phyloP scores from a whole-genome alignment of 108 stramenopile species.

The Pelagomonas calceolata region DNA sequence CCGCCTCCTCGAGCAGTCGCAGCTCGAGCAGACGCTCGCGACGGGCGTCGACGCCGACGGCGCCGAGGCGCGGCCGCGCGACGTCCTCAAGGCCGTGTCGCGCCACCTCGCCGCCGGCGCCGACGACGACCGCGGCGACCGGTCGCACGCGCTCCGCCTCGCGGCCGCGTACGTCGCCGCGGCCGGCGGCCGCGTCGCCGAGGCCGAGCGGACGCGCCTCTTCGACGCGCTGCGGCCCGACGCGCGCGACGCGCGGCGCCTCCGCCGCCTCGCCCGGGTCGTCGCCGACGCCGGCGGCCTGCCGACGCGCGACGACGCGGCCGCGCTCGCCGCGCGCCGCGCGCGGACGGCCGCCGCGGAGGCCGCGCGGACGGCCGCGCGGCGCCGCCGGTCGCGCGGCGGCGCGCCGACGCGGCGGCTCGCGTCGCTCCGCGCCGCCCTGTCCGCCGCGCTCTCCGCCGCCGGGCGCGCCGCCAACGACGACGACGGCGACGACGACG shows the following conservation, averaged over 20 bases:
- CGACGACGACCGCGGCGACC: no score
- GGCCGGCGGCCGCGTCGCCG: constrained; percentile 46
- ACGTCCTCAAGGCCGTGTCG: constrained; percentile 54
- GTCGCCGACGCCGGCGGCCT: background rate
- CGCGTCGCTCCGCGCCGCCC: background rate
- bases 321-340: constrained; percentile 13
- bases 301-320: background rate
- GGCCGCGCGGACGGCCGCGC: background rate
- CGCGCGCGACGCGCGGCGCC: constrained; percentile 5
- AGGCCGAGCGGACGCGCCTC: constrained; percentile 13
- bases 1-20: constrained; percentile 58
- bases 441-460: background rate
- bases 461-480: background rate
- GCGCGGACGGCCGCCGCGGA: constrained; percentile 6
- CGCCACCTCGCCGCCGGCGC: constrained; percentile 32
- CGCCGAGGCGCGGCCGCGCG: constrained; percentile 40
- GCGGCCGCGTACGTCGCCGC: constrained; percentile 67
- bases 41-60: constrained; percentile 80
- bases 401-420: background rate
- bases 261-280: background rate
- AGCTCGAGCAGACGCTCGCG: constrained; percentile 83
- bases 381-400: background rate
- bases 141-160: constrained; percentile 55
- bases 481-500: background rate
- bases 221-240: constrained; percentile 5